A percentile compares a stretch with the other conserved stretches of the same genome.
Conservation (phyloP, 371 early-diverging fungal genomes). For the Vairimorpha ceranae region DNA sequence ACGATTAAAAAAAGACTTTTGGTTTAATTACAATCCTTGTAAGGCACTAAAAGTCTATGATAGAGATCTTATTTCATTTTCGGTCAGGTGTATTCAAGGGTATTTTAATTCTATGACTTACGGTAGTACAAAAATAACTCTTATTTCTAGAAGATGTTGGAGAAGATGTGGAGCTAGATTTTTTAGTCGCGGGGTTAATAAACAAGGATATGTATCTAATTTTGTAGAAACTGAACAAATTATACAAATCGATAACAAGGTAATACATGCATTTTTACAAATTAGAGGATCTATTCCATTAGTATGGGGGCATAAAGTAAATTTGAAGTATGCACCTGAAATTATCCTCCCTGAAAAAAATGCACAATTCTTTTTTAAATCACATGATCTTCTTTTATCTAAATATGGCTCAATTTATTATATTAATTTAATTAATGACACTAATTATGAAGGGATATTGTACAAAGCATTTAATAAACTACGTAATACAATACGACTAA, state of each 20-base stretch:
- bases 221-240: conserved; percentile 95
- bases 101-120: conserved; percentile 32
- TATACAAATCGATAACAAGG: conserved; percentile 64
- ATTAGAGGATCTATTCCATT: conserved; percentile 85
- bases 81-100: conserved; percentile 57
- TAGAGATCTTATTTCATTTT: conserved; percentile 2
- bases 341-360: conserved; percentile 23
- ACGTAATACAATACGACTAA: conserved; percentile 23
- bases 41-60: conserved; percentile 27
- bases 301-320: conserved; percentile 82
- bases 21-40: conserved; percentile 56
- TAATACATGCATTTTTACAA: conserved; percentile 69
- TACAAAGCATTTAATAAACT: conserved; percentile 21
- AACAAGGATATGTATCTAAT: conserved; percentile 87
- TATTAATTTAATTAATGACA: conserved; percentile 51
- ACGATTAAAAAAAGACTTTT: conserved; percentile 47
- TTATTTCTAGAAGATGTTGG: conserved; percentile 81
- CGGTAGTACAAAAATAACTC: conserved; percentile 9
- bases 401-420: conserved; percentile 54
- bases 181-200: conserved; percentile 85
- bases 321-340: conserved; percentile 76
- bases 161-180: conserved; percentile 90
- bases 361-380: conserved; percentile 33
- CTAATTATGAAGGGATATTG: conserved; percentile 54
- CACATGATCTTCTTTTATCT: conserved; percentile 26